Percentiles rank a stretch among this genome's conserved stretches.
Conservation (phyloP, 805 yeast genomes). For the Wickerhamomyces chaumierensis region DNA sequence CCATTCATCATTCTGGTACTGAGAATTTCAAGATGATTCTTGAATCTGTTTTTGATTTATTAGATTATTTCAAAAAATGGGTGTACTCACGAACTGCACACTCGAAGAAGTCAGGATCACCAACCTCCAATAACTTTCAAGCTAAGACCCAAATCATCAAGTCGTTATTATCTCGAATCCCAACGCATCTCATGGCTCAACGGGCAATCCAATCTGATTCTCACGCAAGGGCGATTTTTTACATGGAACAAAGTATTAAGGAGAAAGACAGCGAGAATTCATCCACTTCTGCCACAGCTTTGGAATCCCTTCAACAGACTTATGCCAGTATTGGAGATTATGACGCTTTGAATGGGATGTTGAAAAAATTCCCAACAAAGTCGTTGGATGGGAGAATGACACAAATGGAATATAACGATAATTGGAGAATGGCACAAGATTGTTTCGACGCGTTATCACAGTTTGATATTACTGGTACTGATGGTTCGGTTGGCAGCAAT, state of each 20-base stretch:
- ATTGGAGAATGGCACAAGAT: conserved; percentile 81
- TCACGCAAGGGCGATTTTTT: conserved; percentile 78
- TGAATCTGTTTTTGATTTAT: conserved; percentile 62
- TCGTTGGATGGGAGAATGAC: conserved; percentile 65
- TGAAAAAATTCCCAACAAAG: conserved; percentile 59
- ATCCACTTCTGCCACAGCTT: conserved; percentile 26
- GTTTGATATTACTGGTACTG: conserved; percentile 19
- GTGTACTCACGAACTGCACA: conserved; percentile 15
- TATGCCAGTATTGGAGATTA: conserved; percentile 82
- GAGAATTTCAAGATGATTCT: conserved; percentile 57
- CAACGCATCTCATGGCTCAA: conserved; percentile 61
- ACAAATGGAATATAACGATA: conserved; percentile 74
- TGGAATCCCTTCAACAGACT: conserved; percentile 54
- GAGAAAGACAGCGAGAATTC: conserved; percentile 14
- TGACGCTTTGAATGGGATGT: conserved; percentile 81
- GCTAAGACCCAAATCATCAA: conserved; percentile 28
- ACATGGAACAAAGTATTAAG: conserved; percentile 68
- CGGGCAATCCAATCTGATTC: conserved; percentile 77
- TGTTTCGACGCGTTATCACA: conserved; percentile 62
- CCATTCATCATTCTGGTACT: conserved; percentile 37
- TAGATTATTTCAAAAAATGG: conserved; percentile 85
- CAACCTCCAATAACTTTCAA: conserved; percentile 14
- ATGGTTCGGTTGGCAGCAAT: too few relatives aligned
- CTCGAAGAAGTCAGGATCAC: conserved; percentile 12
- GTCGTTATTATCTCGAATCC: conserved; percentile 40